phyloP scores from a whole-genome alignment of 1,284 basidiomycete genomes.

The Omphalotus olearius region DNA sequence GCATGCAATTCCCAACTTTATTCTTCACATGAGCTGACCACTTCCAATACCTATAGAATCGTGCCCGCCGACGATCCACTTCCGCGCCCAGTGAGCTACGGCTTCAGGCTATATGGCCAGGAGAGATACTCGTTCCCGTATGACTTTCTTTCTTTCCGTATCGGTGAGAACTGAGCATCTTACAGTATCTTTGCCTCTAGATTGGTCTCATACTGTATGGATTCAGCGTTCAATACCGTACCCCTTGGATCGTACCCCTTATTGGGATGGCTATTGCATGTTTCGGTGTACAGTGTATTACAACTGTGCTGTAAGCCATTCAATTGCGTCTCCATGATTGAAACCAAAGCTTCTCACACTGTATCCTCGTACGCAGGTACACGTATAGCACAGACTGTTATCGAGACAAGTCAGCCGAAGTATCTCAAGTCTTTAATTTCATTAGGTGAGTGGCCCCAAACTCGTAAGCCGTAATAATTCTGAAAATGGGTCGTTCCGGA shows the following conservation, averaged over 20 bases:
- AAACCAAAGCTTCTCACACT: neutral
- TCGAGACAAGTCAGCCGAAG: constrained; percentile 5
- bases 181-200: neutral
- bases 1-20: too few species aligned
- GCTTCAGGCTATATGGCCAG: too few species aligned
- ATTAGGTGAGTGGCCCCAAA: neutral
- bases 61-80: too few species aligned
- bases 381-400: constrained; percentile 6
- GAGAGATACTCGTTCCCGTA: too few species aligned
- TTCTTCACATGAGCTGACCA: too few species aligned
- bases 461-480: neutral
- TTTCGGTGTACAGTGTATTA: constrained; percentile 9
- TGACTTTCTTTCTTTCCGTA: too few species aligned
- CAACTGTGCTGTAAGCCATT: constrained; percentile 1
- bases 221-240: constrained; percentile 2
- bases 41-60: too few species aligned
- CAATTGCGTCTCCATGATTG: neutral
- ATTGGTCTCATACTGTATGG: constrained; percentile 6
- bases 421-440: constrained; percentile 9
- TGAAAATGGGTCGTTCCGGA: neutral
- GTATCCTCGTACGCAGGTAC: neutral
- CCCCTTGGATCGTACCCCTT: constrained; percentile 8
- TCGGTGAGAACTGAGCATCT: too few species aligned
- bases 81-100: too few species aligned
- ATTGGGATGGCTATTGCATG: constrained; percentile 5